A percentile compares a stretch with the other conserved stretches of the same genome.
Conservation (phyloP, 441 rosid genomes). For the Erysimum pusillum region DNA sequence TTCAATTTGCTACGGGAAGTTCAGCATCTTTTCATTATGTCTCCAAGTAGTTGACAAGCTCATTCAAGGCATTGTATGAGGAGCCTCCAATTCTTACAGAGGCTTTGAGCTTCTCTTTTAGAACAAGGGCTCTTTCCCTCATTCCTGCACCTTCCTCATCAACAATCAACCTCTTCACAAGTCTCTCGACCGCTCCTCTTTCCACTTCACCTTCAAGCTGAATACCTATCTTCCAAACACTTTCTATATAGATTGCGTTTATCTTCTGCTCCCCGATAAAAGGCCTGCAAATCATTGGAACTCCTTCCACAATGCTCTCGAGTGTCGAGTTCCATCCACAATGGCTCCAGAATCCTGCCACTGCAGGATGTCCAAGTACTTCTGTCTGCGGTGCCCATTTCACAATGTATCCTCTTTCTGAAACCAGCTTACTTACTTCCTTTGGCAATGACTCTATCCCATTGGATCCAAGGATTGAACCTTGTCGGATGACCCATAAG, state of each 20-base stretch:
- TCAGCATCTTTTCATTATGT: background rate
- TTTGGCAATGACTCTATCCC: conserved; percentile 39
- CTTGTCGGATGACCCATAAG: conserved; percentile 47
- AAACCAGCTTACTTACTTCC: conserved; percentile 34
- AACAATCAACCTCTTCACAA: too few species aligned
- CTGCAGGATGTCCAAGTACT: conserved; percentile 45
- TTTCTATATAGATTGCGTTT: conserved; percentile 49
- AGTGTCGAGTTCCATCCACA: conserved; percentile 48
- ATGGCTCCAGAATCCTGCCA: conserved; percentile 54
- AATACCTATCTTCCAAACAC: conserved; percentile 48
- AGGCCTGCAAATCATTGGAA: conserved; percentile 55
- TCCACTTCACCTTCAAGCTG: conserved; percentile 11
- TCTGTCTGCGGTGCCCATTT: conserved; percentile 55
- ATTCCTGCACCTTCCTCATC: conserved; percentile 21
- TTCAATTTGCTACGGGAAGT: background rate
- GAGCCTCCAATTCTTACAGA: conserved; percentile 30
- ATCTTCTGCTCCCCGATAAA: conserved; percentile 49
- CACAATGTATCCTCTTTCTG: conserved; percentile 47
- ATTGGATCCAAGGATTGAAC: too few species aligned
- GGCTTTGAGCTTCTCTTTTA: conserved; percentile 29
- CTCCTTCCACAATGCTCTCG: conserved; percentile 53
- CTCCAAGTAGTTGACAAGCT: conserved; percentile 32
- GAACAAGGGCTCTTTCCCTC: conserved; percentile 22
- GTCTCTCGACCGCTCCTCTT: background rate
- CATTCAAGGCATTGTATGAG: conserved; percentile 35